A percentile compares a stretch with the other conserved stretches of the same genome.
These are phyloP conservation scores for Gastrolobium bilobum DNA, from an alignment of 306 rosid species.

Conservation along the genomic window DNA sequence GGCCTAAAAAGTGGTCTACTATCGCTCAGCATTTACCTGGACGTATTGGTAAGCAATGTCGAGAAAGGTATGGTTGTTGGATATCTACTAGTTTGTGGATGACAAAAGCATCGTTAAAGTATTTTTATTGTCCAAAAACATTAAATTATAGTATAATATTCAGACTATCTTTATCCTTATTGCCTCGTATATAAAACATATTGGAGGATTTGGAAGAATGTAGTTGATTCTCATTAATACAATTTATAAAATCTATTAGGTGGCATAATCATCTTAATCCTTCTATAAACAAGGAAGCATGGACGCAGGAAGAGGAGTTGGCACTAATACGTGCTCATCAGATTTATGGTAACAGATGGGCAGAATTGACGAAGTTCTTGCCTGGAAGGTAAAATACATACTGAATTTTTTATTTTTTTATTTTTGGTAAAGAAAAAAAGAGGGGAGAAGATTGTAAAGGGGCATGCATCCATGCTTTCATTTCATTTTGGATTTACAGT, in stretches of 20 bases:
- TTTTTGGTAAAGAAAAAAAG: neutral
- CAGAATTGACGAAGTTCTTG: slow-evolving; percentile 89
- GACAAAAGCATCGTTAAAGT: slow-evolving; percentile 13
- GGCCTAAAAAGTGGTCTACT: slow-evolving; percentile 98
- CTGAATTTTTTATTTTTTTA: neutral
- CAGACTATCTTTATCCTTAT: slow-evolving; percentile 5
- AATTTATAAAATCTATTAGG: slow-evolving; percentile 57
- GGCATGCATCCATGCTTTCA: slow-evolving; percentile 27
- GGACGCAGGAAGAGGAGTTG: slow-evolving; percentile 98
- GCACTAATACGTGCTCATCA: slow-evolving; percentile 96
- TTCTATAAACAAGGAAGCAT: slow-evolving; percentile 94
- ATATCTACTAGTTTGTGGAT: slow-evolving; percentile 25
- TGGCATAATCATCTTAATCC: slow-evolving; percentile 99
- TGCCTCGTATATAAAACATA: slow-evolving; percentile 12
- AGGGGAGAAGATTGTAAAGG: slow-evolving; percentile 23
- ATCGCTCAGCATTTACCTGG: slow-evolving; percentile 94
- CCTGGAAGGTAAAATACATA: slow-evolving; percentile 83
- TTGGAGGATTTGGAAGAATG: neutral
- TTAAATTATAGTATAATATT: neutral
- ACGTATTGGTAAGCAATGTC: slow-evolving; percentile 99
- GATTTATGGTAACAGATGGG: slow-evolving; percentile 95
- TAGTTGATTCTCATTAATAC: slow-evolving; percentile 29
- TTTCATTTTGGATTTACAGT: slow-evolving; percentile 2
- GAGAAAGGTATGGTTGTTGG: slow-evolving; percentile 84
- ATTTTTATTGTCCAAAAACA: slow-evolving; percentile 33